These are phyloP conservation scores for Balansia obtecta DNA, from an alignment of 2,329 filamentous ascomycete species.

Conservation along the genomic window DNA sequence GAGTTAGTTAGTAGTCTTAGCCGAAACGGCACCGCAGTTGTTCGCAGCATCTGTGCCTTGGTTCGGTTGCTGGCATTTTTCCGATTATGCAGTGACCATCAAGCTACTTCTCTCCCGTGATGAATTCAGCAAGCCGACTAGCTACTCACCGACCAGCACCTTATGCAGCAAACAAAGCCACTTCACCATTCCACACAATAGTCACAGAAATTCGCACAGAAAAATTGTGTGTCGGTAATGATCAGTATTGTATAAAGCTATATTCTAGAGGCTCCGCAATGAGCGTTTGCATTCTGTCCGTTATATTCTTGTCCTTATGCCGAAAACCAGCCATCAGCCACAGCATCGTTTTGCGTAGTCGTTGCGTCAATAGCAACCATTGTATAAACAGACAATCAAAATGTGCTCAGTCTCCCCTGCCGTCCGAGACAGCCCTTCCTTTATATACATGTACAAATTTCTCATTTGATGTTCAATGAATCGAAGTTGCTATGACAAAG, in stretches of 20 bases:
- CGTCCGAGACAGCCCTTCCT: not conserved
- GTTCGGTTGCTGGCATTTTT: too few species aligned
- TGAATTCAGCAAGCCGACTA: not conserved
- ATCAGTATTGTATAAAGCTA: conserved; percentile 1
- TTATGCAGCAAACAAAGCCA: not conserved
- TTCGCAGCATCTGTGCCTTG: too few species aligned
- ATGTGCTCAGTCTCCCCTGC: not conserved
- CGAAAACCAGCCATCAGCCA: not conserved
- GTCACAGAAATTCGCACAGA: not conserved
- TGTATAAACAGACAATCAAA: conserved; percentile 3
- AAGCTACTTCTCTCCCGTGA: not conserved
- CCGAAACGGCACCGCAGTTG: too few species aligned
- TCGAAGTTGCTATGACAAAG: conserved; percentile 9
- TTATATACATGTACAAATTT: conserved; percentile 11
- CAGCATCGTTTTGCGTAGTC: not conserved
- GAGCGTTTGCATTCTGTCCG: not conserved
- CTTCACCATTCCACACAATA: not conserved
- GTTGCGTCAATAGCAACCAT: not conserved
- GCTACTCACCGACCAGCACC: not conserved
- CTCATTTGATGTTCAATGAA: conserved; percentile 9
- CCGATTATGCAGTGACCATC: not conserved
- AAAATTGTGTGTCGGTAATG: not conserved
- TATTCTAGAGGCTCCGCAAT: not conserved
- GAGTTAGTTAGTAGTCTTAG: too few species aligned
- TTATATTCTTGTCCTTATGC: not conserved